These are phyloP conservation scores for Keithomyces neogunnii DNA, from an alignment of 2,329 filamentous ascomycete genomes.

Conservation along the genomic window DNA sequence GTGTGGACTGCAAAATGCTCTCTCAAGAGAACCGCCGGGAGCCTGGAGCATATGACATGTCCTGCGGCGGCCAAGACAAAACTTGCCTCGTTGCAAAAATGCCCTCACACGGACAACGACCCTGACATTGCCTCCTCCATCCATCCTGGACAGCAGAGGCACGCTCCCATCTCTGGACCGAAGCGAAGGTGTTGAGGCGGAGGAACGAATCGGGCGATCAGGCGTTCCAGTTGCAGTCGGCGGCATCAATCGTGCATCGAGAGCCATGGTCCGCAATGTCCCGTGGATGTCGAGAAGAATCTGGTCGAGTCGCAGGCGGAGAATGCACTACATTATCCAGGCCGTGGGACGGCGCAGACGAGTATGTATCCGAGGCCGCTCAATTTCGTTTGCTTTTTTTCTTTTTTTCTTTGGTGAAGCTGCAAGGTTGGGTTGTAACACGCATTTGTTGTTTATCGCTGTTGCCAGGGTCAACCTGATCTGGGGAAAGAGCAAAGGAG, in stretches of 20 bases:
- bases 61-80: background rate
- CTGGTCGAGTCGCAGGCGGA: conserved; percentile 31
- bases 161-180: conserved; percentile 63
- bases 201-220: conserved; percentile 44
- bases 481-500: background rate
- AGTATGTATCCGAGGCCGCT: background rate
- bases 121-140: conserved; percentile 66
- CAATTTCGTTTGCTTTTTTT: background rate
- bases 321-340: conserved; percentile 28
- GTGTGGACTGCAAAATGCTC: too few species aligned
- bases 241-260: conserved; percentile 38
- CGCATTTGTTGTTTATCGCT: conserved; percentile 7
- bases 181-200: conserved; percentile 70
- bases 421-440: background rate
- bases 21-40: too few species aligned
- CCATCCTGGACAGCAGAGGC: conserved; percentile 46
- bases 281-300: conserved; percentile 30
- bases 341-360: conserved; percentile 1
- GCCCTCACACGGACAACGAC: conserved; percentile 76
- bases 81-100: conserved; percentile 62
- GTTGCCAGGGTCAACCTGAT: conserved; percentile 24
- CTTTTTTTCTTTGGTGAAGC: background rate
- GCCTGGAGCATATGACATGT: too few species aligned
- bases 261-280: conserved; percentile 31
- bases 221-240: conserved; percentile 28